Evolutionary conservation across 345 rosid genomes (phyloP), one percentile per base, ranked within the genome.

Genomic region (Gossypium bickii): DNA sequence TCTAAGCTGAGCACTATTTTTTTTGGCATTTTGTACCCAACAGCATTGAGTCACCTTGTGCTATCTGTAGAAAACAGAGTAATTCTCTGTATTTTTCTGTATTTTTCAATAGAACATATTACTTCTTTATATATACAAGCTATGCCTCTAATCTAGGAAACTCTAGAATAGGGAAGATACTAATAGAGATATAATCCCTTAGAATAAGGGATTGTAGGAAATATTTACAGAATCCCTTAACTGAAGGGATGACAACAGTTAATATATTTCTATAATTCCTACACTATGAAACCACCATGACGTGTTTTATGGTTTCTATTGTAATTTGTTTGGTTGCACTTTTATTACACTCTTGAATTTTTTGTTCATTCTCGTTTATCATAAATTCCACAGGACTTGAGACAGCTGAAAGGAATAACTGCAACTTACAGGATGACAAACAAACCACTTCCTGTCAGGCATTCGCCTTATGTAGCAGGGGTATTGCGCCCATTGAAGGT

Each of bases 381-480:
- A n/a, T 74, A 74, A 77, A 70, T 76, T 51, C 16, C 81, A 44
- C 71, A 95, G 97, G 97, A 87, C 76, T 78, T 93, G 86, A 90
- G 90, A 81, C 97, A 93, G 75, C 83, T 93, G 74, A 91, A 86
- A 79, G 98, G 94, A 76, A 93, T 93, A 82, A 86, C 93, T 27
- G 89, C 98, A 67, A 93, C 96, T 63, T 95, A 85, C 83, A 89
- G 94, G 85, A 90, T 95, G 97, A 86, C 97, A 27, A 91, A 88
- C 78, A 95, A 95, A 76, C 99, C 97, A 77, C 91, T 89, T 82
- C 99, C 98, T 60, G 87, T 85, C 47, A 85, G 93, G 78, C 97
- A 93, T 83, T 93, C 99, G 65, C 97, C 94, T 7, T 93, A 95
- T 7, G 97, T 95, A 7, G 80, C 90, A 7, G 91, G 91, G 17